A percentile compares a stretch with the other conserved stretches of the same genome.
These are phyloP conservation scores for sunflower (Helianthus annuus) DNA, from an alignment of 129 eudicot species.

Conservation along the genomic window HanXRQr2.0-SUNRISE NC_035440.2:18504387-18504886, in stretches of 20 bases:
- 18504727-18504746: slow-evolving; percentile 46
- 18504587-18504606: slow-evolving; percentile 69
- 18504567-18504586: slow-evolving; percentile 90
- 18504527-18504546: slow-evolving; percentile 89
- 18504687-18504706: slow-evolving; percentile 68
- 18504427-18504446: too few species aligned
- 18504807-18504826: slow-evolving; percentile 70
- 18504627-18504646: slow-evolving; percentile 66
- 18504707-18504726: slow-evolving; percentile 66
- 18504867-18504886: slow-evolving; percentile 81
- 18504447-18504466: too few species aligned
- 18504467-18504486: slow-evolving; percentile 41
- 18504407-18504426: slow-evolving; percentile 30
- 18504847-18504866: slow-evolving; percentile 69
- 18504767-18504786: slow-evolving; percentile 72
- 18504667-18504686: slow-evolving; percentile 60
- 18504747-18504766: slow-evolving; percentile 76
- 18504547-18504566: slow-evolving; percentile 69
- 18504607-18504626: slow-evolving; percentile 61
- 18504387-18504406: slow-evolving; percentile 11
- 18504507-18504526: slow-evolving; percentile 76
- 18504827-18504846: slow-evolving; percentile 80
- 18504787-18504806: slow-evolving; percentile 83
- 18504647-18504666: slow-evolving; percentile 84
- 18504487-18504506: slow-evolving; percentile 81